These are phyloP conservation scores for Helicocarpus griseus DNA, from an alignment of 2,329 filamentous ascomycete genomes.

Conservation along the genomic window DNA sequence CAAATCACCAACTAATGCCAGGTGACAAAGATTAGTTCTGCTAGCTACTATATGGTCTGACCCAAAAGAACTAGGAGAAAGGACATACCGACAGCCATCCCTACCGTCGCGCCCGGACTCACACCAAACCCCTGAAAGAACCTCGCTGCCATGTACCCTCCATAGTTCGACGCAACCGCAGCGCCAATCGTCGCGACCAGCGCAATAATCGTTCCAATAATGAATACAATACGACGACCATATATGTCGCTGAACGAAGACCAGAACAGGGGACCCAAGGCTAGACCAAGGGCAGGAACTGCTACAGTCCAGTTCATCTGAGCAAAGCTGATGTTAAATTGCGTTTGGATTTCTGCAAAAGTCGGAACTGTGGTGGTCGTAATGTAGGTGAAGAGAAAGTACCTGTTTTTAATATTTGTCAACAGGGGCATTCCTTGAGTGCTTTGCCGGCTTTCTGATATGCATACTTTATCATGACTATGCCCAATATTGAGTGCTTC, in stretches of 20 bases:
- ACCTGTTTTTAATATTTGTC: conserved; percentile 23
- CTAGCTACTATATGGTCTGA: background rate
- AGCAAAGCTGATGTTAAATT: conserved; percentile 37
- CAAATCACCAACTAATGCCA: conserved; percentile 42
- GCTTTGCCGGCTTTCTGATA: background rate
- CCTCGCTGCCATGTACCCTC: conserved; percentile 47
- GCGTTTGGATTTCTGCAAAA: conserved; percentile 40
- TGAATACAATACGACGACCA: conserved; percentile 42
- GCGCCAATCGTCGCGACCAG: conserved; percentile 35
- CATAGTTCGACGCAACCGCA: conserved; percentile 33
- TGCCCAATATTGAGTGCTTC: conserved; percentile 36
- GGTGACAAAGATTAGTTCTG: too few relatives aligned
- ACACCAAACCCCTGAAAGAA: conserved; percentile 51
- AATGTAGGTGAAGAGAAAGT: conserved; percentile 51
- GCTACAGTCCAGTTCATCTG: conserved; percentile 49
- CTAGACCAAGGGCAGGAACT: conserved; percentile 42
- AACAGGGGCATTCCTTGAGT: background rate
- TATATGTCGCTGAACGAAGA: conserved; percentile 43
- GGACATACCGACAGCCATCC: conserved; percentile 38
- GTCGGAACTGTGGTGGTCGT: conserved; percentile 49
- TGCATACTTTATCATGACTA: conserved; percentile 45
- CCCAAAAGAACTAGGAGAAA: background rate
- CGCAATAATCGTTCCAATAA: conserved; percentile 36
- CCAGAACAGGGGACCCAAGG: conserved; percentile 43
- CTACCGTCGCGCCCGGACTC: conserved; percentile 45